These are phyloP conservation scores for Aechmea fasciata DNA, from an alignment of 176 grass and related monocot species.

Conservation along the genomic window DNA sequence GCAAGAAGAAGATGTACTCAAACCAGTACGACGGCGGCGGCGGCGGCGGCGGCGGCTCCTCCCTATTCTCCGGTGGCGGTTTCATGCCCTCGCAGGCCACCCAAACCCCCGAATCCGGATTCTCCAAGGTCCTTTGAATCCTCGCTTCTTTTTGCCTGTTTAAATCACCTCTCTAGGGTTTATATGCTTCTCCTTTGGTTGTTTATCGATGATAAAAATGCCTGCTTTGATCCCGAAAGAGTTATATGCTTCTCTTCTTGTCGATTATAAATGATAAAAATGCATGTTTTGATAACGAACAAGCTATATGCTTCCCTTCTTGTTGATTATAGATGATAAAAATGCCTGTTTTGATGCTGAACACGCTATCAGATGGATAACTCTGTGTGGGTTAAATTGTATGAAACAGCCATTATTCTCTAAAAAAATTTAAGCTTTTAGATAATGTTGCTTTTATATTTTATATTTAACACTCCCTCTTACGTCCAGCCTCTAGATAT, in stretches of 20 bases:
- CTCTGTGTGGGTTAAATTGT: too few relatives aligned
- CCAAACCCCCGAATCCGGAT: constrained; percentile 33
- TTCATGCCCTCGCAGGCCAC: constrained; percentile 91
- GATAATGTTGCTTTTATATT: too few relatives aligned
- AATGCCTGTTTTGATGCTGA: too few relatives aligned
- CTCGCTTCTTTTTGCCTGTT: neutral
- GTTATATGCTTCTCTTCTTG: neutral
- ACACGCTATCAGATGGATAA: neutral
- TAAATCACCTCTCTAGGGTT: neutral
- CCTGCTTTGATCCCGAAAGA: too few relatives aligned
- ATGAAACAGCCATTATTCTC: too few relatives aligned
- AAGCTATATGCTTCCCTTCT: neutral
- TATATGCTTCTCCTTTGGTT: neutral
- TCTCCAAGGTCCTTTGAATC: constrained; percentile 42
- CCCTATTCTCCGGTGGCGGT: constrained; percentile 66
- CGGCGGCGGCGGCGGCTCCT: constrained; percentile 18
- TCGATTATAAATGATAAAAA: neutral
- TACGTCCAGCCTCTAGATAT: too few relatives aligned
- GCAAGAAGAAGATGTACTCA: constrained; percentile 33
- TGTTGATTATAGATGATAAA: neutral
- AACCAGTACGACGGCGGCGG: constrained; percentile 34
- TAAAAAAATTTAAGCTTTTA: too few relatives aligned
- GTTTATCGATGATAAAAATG: neutral
- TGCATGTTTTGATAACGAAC: too few relatives aligned
- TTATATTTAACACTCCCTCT: too few relatives aligned